Conservation (phyloP, 805 yeast genomes). For the Saccharomycopsis lassenensis region DNA sequence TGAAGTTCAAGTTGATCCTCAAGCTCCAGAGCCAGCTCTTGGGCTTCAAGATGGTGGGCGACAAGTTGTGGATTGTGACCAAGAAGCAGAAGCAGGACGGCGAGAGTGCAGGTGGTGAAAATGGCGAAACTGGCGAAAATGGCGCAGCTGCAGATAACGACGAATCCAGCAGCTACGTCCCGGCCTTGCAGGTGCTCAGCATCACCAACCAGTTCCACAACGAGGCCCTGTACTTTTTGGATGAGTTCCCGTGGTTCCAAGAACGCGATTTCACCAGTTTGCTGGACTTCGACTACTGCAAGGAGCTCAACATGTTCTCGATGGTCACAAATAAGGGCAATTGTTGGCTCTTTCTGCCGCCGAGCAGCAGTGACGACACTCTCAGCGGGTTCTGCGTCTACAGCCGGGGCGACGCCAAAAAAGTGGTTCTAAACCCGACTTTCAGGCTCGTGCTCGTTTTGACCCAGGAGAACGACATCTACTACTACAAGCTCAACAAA, state of each 20-base stretch:
- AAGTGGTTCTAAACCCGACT: conserved; percentile 10
- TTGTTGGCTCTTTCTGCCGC: too few relatives aligned
- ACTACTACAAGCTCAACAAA: conserved; percentile 4
- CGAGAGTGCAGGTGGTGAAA: background rate
- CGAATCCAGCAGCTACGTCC: background rate
- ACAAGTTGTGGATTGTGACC: conserved; percentile 10
- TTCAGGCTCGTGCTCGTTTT: conserved; percentile 11
- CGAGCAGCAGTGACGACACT: too few relatives aligned
- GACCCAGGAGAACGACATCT: conserved; percentile 11
- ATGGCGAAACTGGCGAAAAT: background rate
- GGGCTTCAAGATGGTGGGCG: conserved; percentile 19
- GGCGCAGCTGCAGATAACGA: background rate
- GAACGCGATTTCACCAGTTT: conserved; percentile 1
- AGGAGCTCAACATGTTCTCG: conserved; percentile 6
- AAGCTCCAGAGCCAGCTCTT: conserved; percentile 21
- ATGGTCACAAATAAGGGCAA: conserved; percentile 15
- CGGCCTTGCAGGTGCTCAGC: too few relatives aligned
- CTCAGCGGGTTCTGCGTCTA: conserved; percentile 16
- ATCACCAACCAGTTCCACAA: too few relatives aligned
- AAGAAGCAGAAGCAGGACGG: conserved; percentile 7
- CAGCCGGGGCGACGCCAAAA: conserved; percentile 7
- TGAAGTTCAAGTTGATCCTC: conserved; percentile 22
- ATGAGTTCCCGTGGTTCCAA: conserved; percentile 15
- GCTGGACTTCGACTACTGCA: conserved; percentile 6
- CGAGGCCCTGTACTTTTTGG: conserved; percentile 13